Conservation (phyloP, 305 asterid genomes). For the Fraxinus dipetala region DNA sequence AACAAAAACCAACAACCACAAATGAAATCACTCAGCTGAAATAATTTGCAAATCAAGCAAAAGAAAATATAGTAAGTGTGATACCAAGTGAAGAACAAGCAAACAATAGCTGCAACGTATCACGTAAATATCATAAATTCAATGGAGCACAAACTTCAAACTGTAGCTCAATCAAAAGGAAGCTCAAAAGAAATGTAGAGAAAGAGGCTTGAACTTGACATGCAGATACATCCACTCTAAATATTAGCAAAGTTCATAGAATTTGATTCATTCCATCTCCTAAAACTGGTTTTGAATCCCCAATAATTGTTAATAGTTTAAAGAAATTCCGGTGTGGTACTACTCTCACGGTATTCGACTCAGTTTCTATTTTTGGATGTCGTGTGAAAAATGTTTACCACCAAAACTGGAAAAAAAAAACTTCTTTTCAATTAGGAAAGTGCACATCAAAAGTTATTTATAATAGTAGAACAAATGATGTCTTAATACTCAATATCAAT, state of each 20-base stretch:
- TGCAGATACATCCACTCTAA: not conserved
- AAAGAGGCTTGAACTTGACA: not conserved
- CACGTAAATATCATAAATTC: not conserved
- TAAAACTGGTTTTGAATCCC: not conserved
- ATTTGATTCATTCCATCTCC: not conserved
- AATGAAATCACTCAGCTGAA: not conserved
- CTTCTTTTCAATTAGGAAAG: not conserved
- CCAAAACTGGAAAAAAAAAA: not conserved
- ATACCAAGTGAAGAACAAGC: constrained; percentile 7
- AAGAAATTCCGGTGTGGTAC: not conserved
- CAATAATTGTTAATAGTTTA: not conserved
- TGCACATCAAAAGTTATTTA: not conserved
- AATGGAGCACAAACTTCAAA: not conserved
- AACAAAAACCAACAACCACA: constrained; percentile 15
- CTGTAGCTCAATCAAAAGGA: not conserved
- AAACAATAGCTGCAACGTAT: not conserved
- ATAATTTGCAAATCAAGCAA: constrained; percentile 5
- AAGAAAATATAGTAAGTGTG: not conserved
- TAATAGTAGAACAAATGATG: not conserved
- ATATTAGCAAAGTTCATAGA: not conserved
- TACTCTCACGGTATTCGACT: not conserved
- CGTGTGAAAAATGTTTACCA: not conserved
- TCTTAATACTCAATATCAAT: not conserved
- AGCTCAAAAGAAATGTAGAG: not conserved
- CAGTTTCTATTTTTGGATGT: not conserved